A percentile compares a stretch with the other conserved stretches of the same genome.
Conservation (phyloP, 306 rosid species). For the Oemleria cerasiformis region DNA sequence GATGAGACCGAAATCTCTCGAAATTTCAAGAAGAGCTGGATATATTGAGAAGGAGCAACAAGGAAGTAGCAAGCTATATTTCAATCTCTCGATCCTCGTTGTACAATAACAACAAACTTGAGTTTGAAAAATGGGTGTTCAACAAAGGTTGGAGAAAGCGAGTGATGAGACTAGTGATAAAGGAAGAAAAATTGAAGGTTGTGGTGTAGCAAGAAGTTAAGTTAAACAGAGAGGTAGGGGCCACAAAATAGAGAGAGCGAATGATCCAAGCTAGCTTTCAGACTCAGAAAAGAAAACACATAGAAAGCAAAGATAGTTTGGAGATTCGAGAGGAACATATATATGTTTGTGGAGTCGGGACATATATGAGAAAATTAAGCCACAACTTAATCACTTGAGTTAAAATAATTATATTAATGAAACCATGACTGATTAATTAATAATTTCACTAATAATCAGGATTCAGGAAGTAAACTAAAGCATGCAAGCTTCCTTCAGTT, state of each 20-base stretch:
- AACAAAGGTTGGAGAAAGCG: slow-evolving; percentile 7
- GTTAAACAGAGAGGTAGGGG: no score
- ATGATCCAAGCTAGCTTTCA: no score
- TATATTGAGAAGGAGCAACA: neutral
- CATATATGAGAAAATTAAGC: slow-evolving; percentile 22
- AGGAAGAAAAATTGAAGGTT: neutral
- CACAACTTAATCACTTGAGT: slow-evolving; percentile 4
- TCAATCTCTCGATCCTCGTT: neutral
- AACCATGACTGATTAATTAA: no score
- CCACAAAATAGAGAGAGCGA: neutral
- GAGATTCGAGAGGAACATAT: neutral
- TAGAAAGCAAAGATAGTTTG: neutral
- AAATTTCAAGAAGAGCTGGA: neutral
- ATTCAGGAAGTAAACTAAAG: neutral
- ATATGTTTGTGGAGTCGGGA: slow-evolving; percentile 2
- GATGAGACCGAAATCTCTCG: neutral
- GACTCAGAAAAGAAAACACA: neutral
- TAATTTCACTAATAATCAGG: neutral
- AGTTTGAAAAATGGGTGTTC: neutral
- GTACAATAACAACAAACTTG: no score
- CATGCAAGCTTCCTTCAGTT: slow-evolving; percentile 47
- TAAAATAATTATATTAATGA: no score
- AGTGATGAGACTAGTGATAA: slow-evolving; percentile 18
- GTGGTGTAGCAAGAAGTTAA: neutral
- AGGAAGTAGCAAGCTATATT: neutral